Evolutionary conservation across 176 grass and related monocot genomes (phyloP).

Genomic region (Musa schizocarpa): DNA sequence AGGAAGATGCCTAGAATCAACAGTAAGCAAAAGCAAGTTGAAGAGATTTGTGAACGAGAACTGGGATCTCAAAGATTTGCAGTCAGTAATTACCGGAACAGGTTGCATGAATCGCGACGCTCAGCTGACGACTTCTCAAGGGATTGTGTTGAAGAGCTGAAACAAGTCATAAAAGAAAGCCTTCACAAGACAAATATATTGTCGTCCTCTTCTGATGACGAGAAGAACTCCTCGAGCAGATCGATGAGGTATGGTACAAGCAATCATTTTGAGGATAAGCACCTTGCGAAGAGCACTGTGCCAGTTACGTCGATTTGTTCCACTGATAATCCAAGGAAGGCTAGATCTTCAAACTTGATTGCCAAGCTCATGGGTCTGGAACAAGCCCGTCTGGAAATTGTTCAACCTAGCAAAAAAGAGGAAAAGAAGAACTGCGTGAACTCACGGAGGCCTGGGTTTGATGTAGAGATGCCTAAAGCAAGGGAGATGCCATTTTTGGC

Average conservation of each 20-base stretch:
- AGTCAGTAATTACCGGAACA: constrained; percentile 7
- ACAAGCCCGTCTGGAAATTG: constrained; percentile 31
- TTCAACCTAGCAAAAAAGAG: constrained; percentile 26
- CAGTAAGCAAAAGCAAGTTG: constrained; percentile 39
- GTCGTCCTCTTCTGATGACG: constrained; percentile 26
- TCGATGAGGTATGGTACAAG: constrained; percentile 23
- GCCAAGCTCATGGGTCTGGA: constrained; percentile 91
- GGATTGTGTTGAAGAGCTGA: constrained; percentile 35
- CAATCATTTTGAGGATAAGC: constrained; percentile 28
- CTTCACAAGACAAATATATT: constrained; percentile 46
- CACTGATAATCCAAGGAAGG: constrained; percentile 26
- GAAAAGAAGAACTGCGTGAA: constrained; percentile 31
- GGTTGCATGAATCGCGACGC: neutral
- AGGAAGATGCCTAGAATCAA: constrained; percentile 22
- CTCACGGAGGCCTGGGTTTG: constrained; percentile 43
- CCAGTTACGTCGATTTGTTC: constrained; percentile 3
- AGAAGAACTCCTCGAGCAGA: constrained; percentile 34
- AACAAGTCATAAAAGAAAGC: constrained; percentile 50
- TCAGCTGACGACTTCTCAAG: constrained; percentile 18
- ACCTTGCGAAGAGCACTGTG: constrained; percentile 18
- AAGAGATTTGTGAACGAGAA: constrained; percentile 18
- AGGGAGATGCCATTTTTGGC: constrained; percentile 11
- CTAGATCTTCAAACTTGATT: constrained; percentile 47
- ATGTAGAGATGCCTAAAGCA: constrained; percentile 73
- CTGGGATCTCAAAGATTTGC: constrained; percentile 20